These are phyloP conservation scores for Paramecium sexaurelia DNA, from an alignment of 73 alveolate genomes.

Conservation along the genomic window DNA sequence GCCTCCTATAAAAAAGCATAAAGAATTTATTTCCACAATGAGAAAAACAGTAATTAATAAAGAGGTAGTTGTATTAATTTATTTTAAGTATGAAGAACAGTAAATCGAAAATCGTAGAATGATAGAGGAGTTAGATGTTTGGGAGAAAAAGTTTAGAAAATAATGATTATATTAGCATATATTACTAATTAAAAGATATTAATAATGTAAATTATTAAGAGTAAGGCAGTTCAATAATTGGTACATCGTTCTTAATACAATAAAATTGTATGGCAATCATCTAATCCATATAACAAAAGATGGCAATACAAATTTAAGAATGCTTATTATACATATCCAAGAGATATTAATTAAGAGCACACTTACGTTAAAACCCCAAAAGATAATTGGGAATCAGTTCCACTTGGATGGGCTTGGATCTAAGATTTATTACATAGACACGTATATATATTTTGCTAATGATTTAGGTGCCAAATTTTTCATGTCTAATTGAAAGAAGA, in stretches of 20 bases:
- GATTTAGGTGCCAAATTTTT: constrained; percentile 44
- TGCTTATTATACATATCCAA: constrained; percentile 67
- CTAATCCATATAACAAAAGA: constrained; percentile 70
- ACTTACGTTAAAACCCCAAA: constrained; percentile 65
- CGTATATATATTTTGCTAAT: background rate
- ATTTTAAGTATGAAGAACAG: constrained; percentile 4
- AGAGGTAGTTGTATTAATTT: background rate
- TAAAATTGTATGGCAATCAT: constrained; percentile 51
- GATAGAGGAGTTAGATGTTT: constrained; percentile 12
- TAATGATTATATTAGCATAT: background rate
- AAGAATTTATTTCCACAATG: background rate
- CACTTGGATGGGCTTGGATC: constrained; percentile 65
- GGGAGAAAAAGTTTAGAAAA: constrained; percentile 33
- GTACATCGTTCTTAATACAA: constrained; percentile 57
- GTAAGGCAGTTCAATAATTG: background rate
- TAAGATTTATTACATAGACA: constrained; percentile 64
- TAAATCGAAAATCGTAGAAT: constrained; percentile 15
- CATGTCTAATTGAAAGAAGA: constrained; percentile 62
- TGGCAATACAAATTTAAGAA: constrained; percentile 69
- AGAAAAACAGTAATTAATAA: background rate
- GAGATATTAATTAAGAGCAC: constrained; percentile 66
- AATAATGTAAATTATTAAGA: constrained; percentile 18
- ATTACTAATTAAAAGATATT: constrained; percentile 32
- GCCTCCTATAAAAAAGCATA: constrained; percentile 41
- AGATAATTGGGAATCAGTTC: constrained; percentile 63